Conservation (phyloP, 2,329 filamentous ascomycete genomes). For the Xylariomycetidae sp. region DNA sequence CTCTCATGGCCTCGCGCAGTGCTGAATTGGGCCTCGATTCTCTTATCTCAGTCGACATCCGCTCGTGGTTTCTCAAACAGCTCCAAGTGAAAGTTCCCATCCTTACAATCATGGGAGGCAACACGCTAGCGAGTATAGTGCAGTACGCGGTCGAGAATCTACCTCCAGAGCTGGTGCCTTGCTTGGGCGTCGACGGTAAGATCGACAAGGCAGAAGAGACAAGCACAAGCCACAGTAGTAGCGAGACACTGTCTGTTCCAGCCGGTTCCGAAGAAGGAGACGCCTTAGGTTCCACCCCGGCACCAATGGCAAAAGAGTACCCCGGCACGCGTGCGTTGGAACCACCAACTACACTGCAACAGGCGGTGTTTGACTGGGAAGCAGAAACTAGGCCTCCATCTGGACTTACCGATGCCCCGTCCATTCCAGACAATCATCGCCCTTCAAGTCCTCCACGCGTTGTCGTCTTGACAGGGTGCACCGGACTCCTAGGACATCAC, state of each 20-base stretch:
- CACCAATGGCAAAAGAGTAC: no score
- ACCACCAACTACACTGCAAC: no score
- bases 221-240: no score
- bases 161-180: neutral
- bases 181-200: no score
- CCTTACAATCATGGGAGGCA: constrained; percentile 16
- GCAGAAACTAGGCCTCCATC: neutral
- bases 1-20: constrained; percentile 8
- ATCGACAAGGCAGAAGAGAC: no score
- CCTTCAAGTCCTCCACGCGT: neutral
- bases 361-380: neutral
- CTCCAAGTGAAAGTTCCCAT: constrained; percentile 33
- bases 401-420: neutral
- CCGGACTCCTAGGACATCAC: constrained; percentile 4
- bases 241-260: no score
- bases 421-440: neutral
- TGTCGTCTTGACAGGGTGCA: constrained; percentile 6
- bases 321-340: no score
- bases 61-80: constrained; percentile 37
- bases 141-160: constrained; percentile 1
- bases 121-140: constrained; percentile 1
- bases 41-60: constrained; percentile 24
- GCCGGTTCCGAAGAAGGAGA: no score
- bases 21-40: constrained; percentile 10
- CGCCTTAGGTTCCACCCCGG: no score